Conservation (phyloP, 441 rosid species). For the Populus hybrid region DNA sequence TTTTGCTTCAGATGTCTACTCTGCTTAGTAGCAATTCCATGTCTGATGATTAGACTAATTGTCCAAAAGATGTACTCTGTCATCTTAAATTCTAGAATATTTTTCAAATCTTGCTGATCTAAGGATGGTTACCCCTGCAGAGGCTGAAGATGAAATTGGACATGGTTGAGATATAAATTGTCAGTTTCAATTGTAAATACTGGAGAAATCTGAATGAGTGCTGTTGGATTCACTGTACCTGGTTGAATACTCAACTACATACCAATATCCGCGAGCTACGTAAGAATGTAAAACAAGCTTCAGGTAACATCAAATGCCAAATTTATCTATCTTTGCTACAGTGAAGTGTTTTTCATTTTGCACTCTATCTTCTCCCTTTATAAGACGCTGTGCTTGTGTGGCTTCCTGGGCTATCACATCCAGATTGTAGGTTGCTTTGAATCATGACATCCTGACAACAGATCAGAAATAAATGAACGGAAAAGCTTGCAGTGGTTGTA, state of each 20-base stretch:
- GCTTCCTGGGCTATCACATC: constrained; percentile 29
- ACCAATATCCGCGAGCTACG: not conserved
- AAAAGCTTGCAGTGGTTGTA: not conserved
- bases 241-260: not conserved
- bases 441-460: constrained; percentile 27
- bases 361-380: constrained; percentile 18
- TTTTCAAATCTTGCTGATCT: not conserved
- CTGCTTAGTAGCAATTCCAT: not conserved
- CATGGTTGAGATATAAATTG: not conserved
- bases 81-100: not conserved
- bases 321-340: not conserved
- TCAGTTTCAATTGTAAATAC: not conserved
- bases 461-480: not conserved
- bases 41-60: not conserved
- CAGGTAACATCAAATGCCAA: not conserved
- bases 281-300: not conserved
- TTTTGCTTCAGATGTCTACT: not conserved
- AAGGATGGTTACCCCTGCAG: not conserved
- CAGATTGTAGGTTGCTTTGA: constrained; percentile 23
- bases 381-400: constrained; percentile 26
- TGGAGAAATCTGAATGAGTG: not conserved
- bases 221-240: not conserved
- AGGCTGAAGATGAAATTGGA: not conserved
- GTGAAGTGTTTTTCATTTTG: not conserved
- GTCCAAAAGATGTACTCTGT: not conserved